Evolutionary conservation across 768 basidiomycete species (phyloP), one percentile per base, ranked within the genome.

Genomic region (Lactarius sanguifluus): DNA sequence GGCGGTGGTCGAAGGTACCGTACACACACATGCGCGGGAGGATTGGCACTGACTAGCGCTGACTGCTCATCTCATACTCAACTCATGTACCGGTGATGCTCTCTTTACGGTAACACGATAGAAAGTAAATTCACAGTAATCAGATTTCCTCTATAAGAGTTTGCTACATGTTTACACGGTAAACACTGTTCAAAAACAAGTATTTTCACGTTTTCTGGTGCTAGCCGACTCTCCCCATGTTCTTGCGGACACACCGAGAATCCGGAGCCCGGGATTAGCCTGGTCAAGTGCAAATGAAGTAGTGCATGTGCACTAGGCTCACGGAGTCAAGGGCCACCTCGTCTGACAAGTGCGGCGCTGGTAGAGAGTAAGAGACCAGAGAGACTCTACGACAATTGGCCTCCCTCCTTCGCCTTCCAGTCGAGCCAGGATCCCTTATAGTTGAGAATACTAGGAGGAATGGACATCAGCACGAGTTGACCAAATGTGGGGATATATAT

Each of bases 341-440:
- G 58, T 55, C 23, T 55, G 45, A 38, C 13, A 45, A 36, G 23
- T n/a, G 47, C 5, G 45, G 34, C 20, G 61, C 23, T 28, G 57
- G 38, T 10, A 40, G 43, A 20, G 15, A 47, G 55, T 28, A 36
- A 8, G 32, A 25, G 45, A 45, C 54, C 9, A 18, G 62, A 16
- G 30, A 32, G 16, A 36, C 34, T 38, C 69, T 66, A 64, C 55
- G 57, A 70, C 62, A 65, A 77, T 76, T 79, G 69, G 72, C 81
- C 72, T 80, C 80, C 69, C 79, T 86, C 74, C 79, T 79, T 76
- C 73, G 79, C 78, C 15, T 84, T 82, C 94, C 94, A 96, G 70
- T 96, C 91, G 61, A 92, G 75, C 92, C 92, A 96, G 23, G 91
- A 92, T 10, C 94, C 94, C 70, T 84, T 84, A 75, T 94, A 96